phyloP scores from a whole-genome alignment of 306 rosid species.

The Parietaria judaica region DNA sequence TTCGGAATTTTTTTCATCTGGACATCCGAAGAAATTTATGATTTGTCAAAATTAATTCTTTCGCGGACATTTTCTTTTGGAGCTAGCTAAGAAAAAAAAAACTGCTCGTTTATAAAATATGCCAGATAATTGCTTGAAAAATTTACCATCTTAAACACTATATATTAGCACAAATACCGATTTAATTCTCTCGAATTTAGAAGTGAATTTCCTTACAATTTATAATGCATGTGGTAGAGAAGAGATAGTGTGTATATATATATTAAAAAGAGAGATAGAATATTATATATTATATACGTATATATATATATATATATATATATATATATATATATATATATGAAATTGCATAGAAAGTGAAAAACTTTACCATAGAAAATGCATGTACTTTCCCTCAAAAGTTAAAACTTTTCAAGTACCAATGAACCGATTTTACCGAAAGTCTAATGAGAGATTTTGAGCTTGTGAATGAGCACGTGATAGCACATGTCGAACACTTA shows the following conservation, averaged over 20 bases:
- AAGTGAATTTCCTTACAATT: too few species aligned
- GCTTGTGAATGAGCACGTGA: constrained; percentile 23
- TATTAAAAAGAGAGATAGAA: too few species aligned
- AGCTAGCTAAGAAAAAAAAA: too few species aligned
- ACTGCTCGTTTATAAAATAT: background rate
- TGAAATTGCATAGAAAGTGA: background rate
- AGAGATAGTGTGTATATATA: background rate
- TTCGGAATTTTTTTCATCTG: too few species aligned
- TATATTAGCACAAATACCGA: constrained; percentile 11
- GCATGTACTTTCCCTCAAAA: constrained; percentile 2
- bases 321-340: background rate
- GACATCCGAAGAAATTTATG: too few species aligned
- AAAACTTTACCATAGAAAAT: constrained; percentile 4
- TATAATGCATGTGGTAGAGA: too few species aligned
- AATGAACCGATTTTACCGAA: constrained; percentile 19
- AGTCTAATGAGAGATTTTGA: background rate
- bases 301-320: background rate
- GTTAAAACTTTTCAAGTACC: constrained; percentile 11
- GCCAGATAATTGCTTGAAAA: background rate
- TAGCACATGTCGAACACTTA: constrained; percentile 35
- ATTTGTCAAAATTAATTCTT: too few species aligned
- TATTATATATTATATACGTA: too few species aligned
- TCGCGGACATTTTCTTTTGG: too few species aligned
- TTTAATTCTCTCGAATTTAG: background rate
- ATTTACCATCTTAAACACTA: background rate